Base-by-base conservation (phyloP, 208 protist genomes). In the Crithidia expoeki region DNA sequence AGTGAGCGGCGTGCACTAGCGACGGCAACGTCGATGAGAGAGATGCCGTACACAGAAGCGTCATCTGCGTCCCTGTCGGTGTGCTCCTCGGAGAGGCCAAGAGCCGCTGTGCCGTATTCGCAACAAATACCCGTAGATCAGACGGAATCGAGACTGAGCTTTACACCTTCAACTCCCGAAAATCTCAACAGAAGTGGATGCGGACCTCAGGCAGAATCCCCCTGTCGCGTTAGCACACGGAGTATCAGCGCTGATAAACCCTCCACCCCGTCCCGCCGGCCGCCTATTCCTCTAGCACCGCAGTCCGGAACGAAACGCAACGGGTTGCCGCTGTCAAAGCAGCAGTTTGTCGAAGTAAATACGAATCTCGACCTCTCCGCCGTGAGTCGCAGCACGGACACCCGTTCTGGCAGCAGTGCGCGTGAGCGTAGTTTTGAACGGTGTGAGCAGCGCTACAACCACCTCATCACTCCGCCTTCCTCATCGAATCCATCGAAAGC, bases 391-490 rank as follows among this genome's bases (percentile, higher is more conserved):
- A 4, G 46, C 21, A 25, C 55, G 6, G 55, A 46, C 34, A 46
- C 34, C 33, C n/a, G n/a, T n/a, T 60, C 55, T 5, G 57, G 32
- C 9, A 53, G 9, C 59, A 40, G 14, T 25, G 28, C 25, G 16
- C 69, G 52, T 0, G 69, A 76, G n/a, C 70, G 74, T 40, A 77
- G 70, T 56, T 82, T 82, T 52, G 75, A 79, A 68, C 74, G 82
- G 12, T 67, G 71, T 44, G 82, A 84, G 52, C 42, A 80, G 25
- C 71, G 78, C 0, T 76, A 70, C 65, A 81, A 64, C 27, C 66
- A 61, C 33, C 74, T 81, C 44, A 56, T 32, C 44, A 40, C 60
- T 1, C 28, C 59, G 27, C 36, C 56, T 23, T 1, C 52, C 25
- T 28, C 50, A 6, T n/a, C 34, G 32, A 21, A 27, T 21, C 25